Evolutionary conservation across 495 filamentous ascomycete genomes (phyloP).

Genomic region (Gamarada debralockiae): DNA sequence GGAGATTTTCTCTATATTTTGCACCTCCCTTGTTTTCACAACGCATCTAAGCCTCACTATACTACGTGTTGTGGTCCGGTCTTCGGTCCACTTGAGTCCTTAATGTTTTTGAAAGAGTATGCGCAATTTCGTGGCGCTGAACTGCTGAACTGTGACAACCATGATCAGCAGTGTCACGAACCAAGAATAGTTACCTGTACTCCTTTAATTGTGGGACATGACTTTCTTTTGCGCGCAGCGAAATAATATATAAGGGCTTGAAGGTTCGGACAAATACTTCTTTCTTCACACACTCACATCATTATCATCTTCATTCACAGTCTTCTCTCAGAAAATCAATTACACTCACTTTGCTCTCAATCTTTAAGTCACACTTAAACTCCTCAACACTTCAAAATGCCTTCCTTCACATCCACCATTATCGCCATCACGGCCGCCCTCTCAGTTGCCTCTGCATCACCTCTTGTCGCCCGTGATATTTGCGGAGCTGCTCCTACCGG

Average conservation of each 20-base stretch:
- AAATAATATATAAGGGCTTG: background rate
- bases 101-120: background rate
- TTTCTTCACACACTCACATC: background rate
- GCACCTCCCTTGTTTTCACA: background rate
- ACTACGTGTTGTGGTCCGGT: background rate
- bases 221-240: background rate
- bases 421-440: background rate
- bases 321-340: background rate
- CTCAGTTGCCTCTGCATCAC: background rate
- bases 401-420: conserved; percentile 3
- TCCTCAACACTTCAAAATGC: conserved; percentile 6
- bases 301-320: background rate
- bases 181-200: background rate
- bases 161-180: background rate
- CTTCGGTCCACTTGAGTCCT: background rate
- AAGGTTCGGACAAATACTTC: background rate
- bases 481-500: conserved; percentile 4
- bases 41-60: background rate
- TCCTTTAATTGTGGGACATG: background rate
- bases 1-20: background rate
- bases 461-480: background rate
- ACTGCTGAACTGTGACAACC: background rate
- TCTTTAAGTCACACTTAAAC: background rate
- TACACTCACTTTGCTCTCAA: background rate
- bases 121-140: background rate